Conservation (phyloP, 768 basidiomycete genomes). For the Glaciozyma martinii region DNA sequence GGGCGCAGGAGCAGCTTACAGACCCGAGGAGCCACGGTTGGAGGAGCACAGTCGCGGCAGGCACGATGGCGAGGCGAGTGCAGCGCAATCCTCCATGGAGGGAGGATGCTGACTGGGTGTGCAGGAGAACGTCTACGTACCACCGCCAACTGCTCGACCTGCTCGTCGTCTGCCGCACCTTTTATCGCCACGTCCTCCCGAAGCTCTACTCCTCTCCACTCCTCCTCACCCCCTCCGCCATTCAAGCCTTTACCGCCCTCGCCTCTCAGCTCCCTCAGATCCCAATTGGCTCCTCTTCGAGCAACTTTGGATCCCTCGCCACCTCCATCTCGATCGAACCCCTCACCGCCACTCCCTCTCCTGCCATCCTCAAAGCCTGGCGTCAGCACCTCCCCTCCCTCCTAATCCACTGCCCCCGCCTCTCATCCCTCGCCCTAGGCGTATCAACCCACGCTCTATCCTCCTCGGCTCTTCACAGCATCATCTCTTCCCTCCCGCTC, state of each 20-base stretch:
- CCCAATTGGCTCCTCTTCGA: too few species aligned
- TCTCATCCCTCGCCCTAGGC: neutral
- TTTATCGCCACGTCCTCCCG: neutral
- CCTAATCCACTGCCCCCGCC: neutral
- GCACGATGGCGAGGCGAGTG: neutral
- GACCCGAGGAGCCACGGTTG: neutral
- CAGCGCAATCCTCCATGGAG: neutral
- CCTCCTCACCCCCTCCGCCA: neutral
- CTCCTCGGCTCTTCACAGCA: neutral
- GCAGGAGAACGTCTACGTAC: neutral
- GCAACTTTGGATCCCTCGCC: neutral
- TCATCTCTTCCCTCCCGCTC: neutral
- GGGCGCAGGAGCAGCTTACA: neutral
- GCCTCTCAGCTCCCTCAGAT: neutral
- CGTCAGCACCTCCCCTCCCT: neutral
- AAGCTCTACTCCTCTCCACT: neutral
- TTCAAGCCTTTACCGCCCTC: neutral
- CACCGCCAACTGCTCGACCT: neutral
- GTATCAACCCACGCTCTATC: neutral
- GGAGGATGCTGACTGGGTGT: neutral
- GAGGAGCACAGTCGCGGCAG: neutral
- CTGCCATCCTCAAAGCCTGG: neutral
- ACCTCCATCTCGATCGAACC: neutral
- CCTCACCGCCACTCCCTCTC: neutral
- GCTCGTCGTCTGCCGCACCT: neutral